Evolutionary conservation across 106 monocot genomes (phyloP), one percentile per base, ranked within the genome.

Genomic region (Agapanthus africanus): DNA sequence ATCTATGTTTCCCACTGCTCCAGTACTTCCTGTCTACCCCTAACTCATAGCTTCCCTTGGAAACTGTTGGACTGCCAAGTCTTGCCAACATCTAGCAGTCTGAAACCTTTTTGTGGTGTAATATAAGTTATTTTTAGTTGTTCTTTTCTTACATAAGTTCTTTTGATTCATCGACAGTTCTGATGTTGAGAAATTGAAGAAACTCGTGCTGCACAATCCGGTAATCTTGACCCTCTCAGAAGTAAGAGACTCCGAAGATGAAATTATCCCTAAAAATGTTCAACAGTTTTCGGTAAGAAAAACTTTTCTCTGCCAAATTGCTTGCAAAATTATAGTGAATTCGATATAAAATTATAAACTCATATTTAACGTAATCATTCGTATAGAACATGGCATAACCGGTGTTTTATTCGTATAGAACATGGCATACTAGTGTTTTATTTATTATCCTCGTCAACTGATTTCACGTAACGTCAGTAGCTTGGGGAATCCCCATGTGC

Each of bases 161-260:
- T 54, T 67, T 36, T 76, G 49, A 30, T 73, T 19, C 2, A 40
- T 75, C 40, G 46, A 19, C 79, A 88, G 95, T 78, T 60, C 87
- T 70, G 91, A 95, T 80, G 83, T 95, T 46, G 95, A 95, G 65
- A 88, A 83, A 77, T 74, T 91, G 78, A 95, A 87, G 83, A 95
- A 88, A 63, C 91, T 95, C 78, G 80, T 91, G 44, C 77, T 95
- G 61, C 91, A 95, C 42, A 86, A 91, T 78, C 95, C 95, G 47
- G 79, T 85, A 31, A 82, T 72, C 69, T 70, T 95, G 71, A 95
- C 95, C 51, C 74, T 95, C 39, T 67, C 91, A 28, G 91, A 91
- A 72, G 75, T 72, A 75, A 71, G 67, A 19, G 71, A 83, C 60
- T 67, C 76, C 7, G 81, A 83, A 14, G 75, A 88, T 79, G 85